Percentiles rank a stretch among this genome's conserved stretches.
These are phyloP conservation scores for Pistacia integerrima DNA, from an alignment of 345 rosid genomes.

Conservation along the genomic window DNA sequence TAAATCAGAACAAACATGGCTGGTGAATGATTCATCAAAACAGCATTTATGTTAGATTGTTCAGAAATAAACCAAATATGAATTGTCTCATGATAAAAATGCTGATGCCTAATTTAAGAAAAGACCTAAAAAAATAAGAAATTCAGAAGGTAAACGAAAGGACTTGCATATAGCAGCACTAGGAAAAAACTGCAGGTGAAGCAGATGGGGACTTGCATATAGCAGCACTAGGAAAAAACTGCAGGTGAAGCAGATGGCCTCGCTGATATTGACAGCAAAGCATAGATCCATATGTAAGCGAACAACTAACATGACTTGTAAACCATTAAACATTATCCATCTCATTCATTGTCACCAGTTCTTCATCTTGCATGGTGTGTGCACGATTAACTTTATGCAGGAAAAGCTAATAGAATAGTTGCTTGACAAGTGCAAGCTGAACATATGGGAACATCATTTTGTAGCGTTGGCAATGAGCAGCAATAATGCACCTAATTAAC, in stretches of 20 bases:
- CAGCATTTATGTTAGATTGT: neutral
- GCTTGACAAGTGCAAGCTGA: conserved; percentile 1
- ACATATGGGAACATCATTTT: neutral
- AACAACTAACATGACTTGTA: conserved; percentile 1
- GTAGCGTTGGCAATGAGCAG: neutral
- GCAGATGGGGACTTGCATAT: neutral
- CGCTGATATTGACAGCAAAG: neutral
- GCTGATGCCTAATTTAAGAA: neutral
- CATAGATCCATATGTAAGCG: neutral
- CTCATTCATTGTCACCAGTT: neutral
- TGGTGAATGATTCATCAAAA: neutral
- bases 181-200: too few relatives aligned
- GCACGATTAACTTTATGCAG: neutral
- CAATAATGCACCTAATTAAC: neutral
- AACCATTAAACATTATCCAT: neutral
- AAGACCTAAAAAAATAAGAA: neutral
- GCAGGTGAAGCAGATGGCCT: neutral
- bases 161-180: neutral
- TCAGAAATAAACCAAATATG: neutral
- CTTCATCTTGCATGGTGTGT: neutral
- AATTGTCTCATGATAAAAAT: neutral
- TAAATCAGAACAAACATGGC: neutral
- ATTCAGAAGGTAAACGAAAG: neutral
- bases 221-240: neutral
- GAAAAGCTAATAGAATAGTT: neutral